phyloP scores from a whole-genome alignment of 176 grass and related monocot genomes.

The Rhynchospora breviuscula region DNA sequence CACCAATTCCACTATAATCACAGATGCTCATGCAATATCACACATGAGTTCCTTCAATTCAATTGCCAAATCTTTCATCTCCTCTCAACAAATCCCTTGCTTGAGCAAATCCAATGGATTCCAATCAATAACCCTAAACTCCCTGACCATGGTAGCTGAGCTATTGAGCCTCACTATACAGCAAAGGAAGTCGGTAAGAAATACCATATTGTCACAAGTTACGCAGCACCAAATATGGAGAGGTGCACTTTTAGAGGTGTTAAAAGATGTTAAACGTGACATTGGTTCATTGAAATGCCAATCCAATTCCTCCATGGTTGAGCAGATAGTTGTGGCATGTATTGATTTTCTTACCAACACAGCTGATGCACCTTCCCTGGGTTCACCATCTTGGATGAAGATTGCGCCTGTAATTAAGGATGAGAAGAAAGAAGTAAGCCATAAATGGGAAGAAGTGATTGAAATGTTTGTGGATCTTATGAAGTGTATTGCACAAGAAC shows the following conservation, averaged over 20 bases:
- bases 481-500: conserved; percentile 38
- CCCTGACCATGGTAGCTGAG: conserved; percentile 54
- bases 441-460: conserved; percentile 76
- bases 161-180: conserved; percentile 63
- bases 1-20: conserved; percentile 21
- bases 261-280: conserved; percentile 49
- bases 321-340: conserved; percentile 61
- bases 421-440: conserved; percentile 12
- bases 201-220: conserved; percentile 66
- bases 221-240: conserved; percentile 83
- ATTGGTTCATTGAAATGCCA: conserved; percentile 25
- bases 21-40: conserved; percentile 20
- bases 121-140: conserved; percentile 32
- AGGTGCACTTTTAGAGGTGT: conserved; percentile 55
- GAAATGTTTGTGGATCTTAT: conserved; percentile 74
- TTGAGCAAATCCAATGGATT: conserved; percentile 17
- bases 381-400: conserved; percentile 73
- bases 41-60: conserved; percentile 47
- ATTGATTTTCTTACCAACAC: conserved; percentile 36
- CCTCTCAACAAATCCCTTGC: conserved; percentile 2
- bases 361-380: conserved; percentile 8
- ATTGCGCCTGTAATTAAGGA: conserved; percentile 37
- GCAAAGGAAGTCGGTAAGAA: conserved; percentile 52
- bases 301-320: conserved; percentile 43
- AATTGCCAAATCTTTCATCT: conserved; percentile 41